phyloP scores from a whole-genome alignment of 2,329 filamentous ascomycete genomes.

The Hypomyces rosellus region DNA sequence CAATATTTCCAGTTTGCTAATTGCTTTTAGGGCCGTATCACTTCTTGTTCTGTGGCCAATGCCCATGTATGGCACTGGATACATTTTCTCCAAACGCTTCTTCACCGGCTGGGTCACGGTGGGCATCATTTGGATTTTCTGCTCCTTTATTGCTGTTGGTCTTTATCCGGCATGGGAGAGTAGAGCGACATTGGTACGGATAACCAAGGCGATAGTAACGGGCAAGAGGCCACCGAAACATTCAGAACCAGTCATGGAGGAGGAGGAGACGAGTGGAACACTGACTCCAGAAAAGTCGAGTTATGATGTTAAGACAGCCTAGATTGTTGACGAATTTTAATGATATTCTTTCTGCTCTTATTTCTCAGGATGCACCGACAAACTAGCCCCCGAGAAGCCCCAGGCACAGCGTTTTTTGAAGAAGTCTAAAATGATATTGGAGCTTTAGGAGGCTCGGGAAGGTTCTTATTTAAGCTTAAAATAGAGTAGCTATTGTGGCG shows the following conservation, averaged over 20 bases:
- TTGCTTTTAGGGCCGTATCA: constrained; percentile 46
- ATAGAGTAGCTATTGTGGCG: too few species aligned
- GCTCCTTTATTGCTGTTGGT: constrained; percentile 65
- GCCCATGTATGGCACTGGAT: constrained; percentile 78
- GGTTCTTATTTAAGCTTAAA: too few species aligned
- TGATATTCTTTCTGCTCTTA: neutral
- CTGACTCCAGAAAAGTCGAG: constrained; percentile 4
- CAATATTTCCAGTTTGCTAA: neutral
- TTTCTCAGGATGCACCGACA: neutral
- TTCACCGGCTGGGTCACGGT: constrained; percentile 70
- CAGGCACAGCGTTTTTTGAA: neutral
- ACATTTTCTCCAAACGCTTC: constrained; percentile 55
- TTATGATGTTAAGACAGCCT: constrained; percentile 3
- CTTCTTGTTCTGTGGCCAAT: constrained; percentile 85
- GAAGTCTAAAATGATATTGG: neutral
- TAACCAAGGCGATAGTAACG: constrained; percentile 2
- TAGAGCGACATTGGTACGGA: constrained; percentile 43
- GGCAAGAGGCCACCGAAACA: neutral
- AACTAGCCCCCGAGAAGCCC: too few species aligned
- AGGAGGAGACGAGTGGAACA: neutral
- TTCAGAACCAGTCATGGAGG: neutral
- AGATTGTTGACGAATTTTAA: neutral
- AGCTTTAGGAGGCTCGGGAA: too few species aligned
- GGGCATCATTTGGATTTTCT: constrained; percentile 68
- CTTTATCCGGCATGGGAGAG: constrained; percentile 80